phyloP scores from a whole-genome alignment of 345 rosid species.

The Gossypioides kirkii region DNA sequence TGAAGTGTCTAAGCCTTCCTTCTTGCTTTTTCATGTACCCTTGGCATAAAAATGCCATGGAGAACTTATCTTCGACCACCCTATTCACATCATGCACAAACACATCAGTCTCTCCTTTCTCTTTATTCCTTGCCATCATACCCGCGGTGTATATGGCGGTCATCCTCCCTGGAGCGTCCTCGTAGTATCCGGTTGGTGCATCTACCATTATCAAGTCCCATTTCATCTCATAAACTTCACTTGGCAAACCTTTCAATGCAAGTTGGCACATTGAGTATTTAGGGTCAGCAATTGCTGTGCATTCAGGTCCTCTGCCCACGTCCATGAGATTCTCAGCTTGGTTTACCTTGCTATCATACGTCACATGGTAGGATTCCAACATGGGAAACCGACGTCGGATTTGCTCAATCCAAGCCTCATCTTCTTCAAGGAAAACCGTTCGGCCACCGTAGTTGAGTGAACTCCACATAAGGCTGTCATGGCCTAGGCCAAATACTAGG shows the following conservation, averaged over 20 bases:
- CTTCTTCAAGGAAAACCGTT: constrained; percentile 81
- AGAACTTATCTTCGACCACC: constrained; percentile 71
- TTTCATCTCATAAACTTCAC: constrained; percentile 51
- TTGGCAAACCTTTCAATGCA: constrained; percentile 61
- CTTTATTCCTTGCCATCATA: constrained; percentile 65
- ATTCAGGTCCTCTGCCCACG: constrained; percentile 36
- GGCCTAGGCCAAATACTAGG: constrained; percentile 78
- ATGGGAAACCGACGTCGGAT: constrained; percentile 41
- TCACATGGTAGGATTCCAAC: constrained; percentile 70
- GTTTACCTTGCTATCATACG: constrained; percentile 58
- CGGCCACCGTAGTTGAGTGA: constrained; percentile 79
- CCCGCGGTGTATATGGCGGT: constrained; percentile 80
- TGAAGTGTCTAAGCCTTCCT: constrained; percentile 71
- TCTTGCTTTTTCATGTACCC: constrained; percentile 66
- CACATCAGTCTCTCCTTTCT: constrained; percentile 62
- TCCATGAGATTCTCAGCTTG: constrained; percentile 53
- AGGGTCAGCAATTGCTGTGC: constrained; percentile 47
- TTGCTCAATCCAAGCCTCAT: constrained; percentile 66
- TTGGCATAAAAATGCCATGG: constrained; percentile 58
- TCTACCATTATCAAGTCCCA: constrained; percentile 98
- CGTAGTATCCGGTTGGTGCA: constrained; percentile 83
- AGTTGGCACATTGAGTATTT: constrained; percentile 55
- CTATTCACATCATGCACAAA: constrained; percentile 89
- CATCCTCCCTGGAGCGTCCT: constrained; percentile 89
- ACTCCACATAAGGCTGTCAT: constrained; percentile 93